Evolutionary conservation across 2,329 filamentous ascomycete genomes (phyloP).

Genomic region (Calonectria hawksworthii): DNA sequence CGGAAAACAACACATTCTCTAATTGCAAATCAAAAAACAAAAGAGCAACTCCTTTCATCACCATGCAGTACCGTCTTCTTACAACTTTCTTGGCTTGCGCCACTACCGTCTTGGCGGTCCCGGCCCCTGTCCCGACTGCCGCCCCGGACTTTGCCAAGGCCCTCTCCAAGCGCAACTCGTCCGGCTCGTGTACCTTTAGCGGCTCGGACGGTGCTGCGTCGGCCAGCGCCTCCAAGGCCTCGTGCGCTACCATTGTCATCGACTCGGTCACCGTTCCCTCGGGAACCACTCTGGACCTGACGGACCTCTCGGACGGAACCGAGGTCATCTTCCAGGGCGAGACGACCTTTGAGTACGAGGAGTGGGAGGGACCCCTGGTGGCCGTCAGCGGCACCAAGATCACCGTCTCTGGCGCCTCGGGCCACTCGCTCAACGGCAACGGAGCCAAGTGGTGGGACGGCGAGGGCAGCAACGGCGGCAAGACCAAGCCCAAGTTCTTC

Average conservation of each 20-base stretch:
- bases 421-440: constrained; percentile 19
- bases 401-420: constrained; percentile 12
- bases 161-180: constrained; percentile 8
- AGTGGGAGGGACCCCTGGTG: constrained; percentile 25
- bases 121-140: constrained; percentile 17
- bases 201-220: constrained; percentile 16
- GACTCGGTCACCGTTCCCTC: constrained; percentile 16
- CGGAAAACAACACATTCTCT: constrained; percentile 10
- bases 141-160: constrained; percentile 1
- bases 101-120: constrained; percentile 17
- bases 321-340: constrained; percentile 25
- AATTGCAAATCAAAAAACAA: background rate
- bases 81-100: constrained; percentile 9
- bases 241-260: constrained; percentile 23
- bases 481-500: constrained; percentile 30
- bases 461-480: constrained; percentile 29
- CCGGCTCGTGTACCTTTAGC: constrained; percentile 23
- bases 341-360: constrained; percentile 18
- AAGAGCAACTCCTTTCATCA: constrained; percentile 1
- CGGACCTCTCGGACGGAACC: constrained; percentile 19
- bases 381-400: constrained; percentile 26
- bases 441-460: constrained; percentile 25
- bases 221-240: constrained; percentile 21
- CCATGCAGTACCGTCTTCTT: constrained; percentile 25
- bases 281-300: constrained; percentile 22